Base-by-base conservation (phyloP, 768 basidiomycete genomes). In the Mrakia hoshinonis region DNA sequence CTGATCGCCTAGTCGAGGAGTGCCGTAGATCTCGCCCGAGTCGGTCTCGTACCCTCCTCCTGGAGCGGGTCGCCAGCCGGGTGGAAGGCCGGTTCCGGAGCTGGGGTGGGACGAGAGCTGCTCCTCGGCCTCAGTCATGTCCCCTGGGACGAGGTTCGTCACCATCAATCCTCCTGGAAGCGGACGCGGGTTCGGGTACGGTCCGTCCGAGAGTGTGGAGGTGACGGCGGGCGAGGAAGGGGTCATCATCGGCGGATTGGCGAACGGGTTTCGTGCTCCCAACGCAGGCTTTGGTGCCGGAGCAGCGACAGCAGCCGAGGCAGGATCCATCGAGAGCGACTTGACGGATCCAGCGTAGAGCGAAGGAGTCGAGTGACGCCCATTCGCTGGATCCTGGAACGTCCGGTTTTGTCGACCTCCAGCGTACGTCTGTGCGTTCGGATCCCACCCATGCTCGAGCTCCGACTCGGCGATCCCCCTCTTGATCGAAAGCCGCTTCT, bases 401-500 rank as follows among this genome's bases (percentile, higher is more conserved):
- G 62, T 63, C 62, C 22, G n/a, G 43, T 63, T 26, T n/a, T 43
- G 2, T 26, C 62, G 20, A 22, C 62, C 39, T 18, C 15, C 34
- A 46, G 38, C 43, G 6, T 26, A 11, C 43, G 62, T 63, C 43
- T 46, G 62, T 22, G 62, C 31, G 43, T 63, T 47, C 39, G 38
- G 62, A 39, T 63, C 38, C 34, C 31, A 63, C 22, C 39, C 62
- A 38, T 63, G n/a, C 62, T 63, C 62, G 20, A 63, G 24, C 43
- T 63, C 62, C 10, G 39, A 46, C 43, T 63, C 62, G 5, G 62
- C 62, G 43, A 63, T 63, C 11, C 62, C 62, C 15, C 62, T 18
- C 62, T 63, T 46, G 39, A 63, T 63, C 39, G 62, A 63, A 10
- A 34, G 22, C 39, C 62, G 22, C 38, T 43, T 4, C 12, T 63